Evolutionary conservation across 139 green algal species (phyloP).

Genomic region (Coccomyxa sp.): DNA sequence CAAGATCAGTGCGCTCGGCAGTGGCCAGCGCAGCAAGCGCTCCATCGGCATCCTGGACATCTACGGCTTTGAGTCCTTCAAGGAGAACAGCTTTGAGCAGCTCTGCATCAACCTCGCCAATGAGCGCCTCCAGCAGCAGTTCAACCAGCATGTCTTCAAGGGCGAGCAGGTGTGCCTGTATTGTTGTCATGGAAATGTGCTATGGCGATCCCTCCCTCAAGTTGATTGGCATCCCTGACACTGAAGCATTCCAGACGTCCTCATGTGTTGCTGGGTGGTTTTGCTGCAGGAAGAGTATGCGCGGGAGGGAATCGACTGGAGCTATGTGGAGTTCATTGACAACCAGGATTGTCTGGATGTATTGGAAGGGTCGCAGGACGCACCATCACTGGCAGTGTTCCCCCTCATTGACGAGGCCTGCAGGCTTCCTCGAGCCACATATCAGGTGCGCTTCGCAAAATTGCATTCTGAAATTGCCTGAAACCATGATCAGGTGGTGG

Average conservation of each 20-base stretch:
- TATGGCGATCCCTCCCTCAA: not conserved
- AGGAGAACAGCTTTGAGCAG: slow-evolving; percentile 89
- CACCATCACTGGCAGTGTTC: slow-evolving; percentile 73
- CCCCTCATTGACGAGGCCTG: slow-evolving; percentile 89
- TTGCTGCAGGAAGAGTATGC: slow-evolving; percentile 84
- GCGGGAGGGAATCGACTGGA: slow-evolving; percentile 93
- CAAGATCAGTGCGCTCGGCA: slow-evolving; percentile 43
- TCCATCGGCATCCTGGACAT: slow-evolving; percentile 87
- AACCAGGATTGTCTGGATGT: slow-evolving; percentile 96
- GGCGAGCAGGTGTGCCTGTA: slow-evolving; percentile 63
- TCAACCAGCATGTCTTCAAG: slow-evolving; percentile 91
- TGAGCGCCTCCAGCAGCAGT: slow-evolving; percentile 97
- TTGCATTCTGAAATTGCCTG: not conserved
- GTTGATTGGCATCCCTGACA: not conserved
- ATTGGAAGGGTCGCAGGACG: slow-evolving; percentile 56
- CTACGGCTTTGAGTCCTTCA: slow-evolving; percentile 92
- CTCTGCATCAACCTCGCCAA: slow-evolving; percentile 99
- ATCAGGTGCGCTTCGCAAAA: slow-evolving; percentile 27
- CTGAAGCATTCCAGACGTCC: no score
- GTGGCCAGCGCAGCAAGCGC: slow-evolving; percentile 9
- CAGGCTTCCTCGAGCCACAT: slow-evolving; percentile 73
- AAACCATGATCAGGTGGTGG: not conserved
- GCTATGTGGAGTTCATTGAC: slow-evolving; percentile 97
- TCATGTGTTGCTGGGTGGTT: not conserved
- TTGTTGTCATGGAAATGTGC: not conserved